Percentiles rank a stretch among this genome's conserved stretches.
Conservation (phyloP, 768 basidiomycete genomes). For the Rhizopogon roseolus region DNA sequence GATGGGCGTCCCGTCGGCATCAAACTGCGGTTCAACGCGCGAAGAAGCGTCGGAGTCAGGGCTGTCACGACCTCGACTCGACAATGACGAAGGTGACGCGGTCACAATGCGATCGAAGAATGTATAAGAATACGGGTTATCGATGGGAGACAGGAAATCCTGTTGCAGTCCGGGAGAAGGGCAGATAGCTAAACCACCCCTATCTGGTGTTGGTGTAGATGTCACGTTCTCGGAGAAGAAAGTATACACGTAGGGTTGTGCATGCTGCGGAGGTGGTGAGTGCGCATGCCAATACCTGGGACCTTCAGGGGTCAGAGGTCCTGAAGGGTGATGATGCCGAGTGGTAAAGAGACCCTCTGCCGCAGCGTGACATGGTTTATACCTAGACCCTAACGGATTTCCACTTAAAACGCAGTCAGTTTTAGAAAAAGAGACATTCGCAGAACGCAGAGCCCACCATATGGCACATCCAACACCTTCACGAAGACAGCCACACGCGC, state of each 20-base stretch:
- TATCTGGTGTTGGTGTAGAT: conserved; percentile 7
- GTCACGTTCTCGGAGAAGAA: conserved; percentile 46
- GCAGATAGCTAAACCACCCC: conserved; percentile 1
- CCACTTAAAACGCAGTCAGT: conserved; percentile 39
- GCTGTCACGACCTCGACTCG: conserved; percentile 23
- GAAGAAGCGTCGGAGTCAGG: conserved; percentile 10
- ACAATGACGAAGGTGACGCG: conserved; percentile 32
- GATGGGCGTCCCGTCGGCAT: conserved; percentile 39
- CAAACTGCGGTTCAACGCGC: conserved; percentile 23
- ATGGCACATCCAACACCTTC: conserved; percentile 65
- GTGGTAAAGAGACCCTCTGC: conserved; percentile 38
- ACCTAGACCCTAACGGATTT: conserved; percentile 59
- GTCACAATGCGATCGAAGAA: conserved; percentile 38
- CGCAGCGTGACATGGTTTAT: conserved; percentile 55
- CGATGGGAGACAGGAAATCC: conserved; percentile 10
- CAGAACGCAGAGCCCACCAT: conserved; percentile 34
- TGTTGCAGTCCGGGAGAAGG: conserved; percentile 21
- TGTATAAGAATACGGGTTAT: conserved; percentile 28
- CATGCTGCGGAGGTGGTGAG: conserved; percentile 9
- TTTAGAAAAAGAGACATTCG: too few relatives aligned
- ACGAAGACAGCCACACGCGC: conserved; percentile 60
- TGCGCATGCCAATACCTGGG: conserved; percentile 36
- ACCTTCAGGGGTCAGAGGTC: conserved; percentile 34
- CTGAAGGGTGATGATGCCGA: conserved; percentile 11
- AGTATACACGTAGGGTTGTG: conserved; percentile 32